Base-by-base conservation (phyloP, 2,329 filamentous ascomycete species). In the Paecilomyces variotii region DNA sequence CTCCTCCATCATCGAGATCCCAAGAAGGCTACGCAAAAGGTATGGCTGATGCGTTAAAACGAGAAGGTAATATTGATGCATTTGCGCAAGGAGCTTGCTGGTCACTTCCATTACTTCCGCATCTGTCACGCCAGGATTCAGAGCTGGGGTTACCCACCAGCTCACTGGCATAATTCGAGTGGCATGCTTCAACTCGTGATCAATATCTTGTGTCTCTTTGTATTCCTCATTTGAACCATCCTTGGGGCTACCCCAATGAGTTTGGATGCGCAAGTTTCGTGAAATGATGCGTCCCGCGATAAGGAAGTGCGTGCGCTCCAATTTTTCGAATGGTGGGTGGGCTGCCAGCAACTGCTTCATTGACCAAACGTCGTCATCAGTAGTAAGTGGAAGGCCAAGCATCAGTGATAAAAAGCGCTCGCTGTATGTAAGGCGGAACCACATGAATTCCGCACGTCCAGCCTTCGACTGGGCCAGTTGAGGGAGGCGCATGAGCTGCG, bases 331-430 rank as follows among this genome's bases (percentile, higher is more conserved):
- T 2, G 59, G 54, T 7, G 28, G 52, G 10, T 51, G 57, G 2
- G 25, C 50, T 4, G 30, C 25, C 32, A 61, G 53, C 30, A 45
- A 2, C 10, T 12, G 12, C 32, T 61, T 45, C 19, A 39, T 34
- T n/a, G 54, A 53, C 26, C 59, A 59, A 24, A 5, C 26, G 12
- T 58, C n/a, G 9, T 70, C 68, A 2, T 67, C 62, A 9, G 72
- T 65, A 6, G 70, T 70, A 35, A 70, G 72, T 5, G 81, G 81
- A 4, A 82, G 71, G 6, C 81, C 81, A 1, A 82, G 71, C 14
- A 81, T 69, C n/a, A 81, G 63, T 1, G 78, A 79, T 7, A 81
- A 61, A 63, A 79, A 78, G 12, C 81, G 73, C 59, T 84, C 82
- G 2, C 71, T 63, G 39, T 74, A 68, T 61, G 74, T 71, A 4